Conservation (phyloP, 2,329 filamentous ascomycete species). For the Aspergillus versicolor region DNA sequence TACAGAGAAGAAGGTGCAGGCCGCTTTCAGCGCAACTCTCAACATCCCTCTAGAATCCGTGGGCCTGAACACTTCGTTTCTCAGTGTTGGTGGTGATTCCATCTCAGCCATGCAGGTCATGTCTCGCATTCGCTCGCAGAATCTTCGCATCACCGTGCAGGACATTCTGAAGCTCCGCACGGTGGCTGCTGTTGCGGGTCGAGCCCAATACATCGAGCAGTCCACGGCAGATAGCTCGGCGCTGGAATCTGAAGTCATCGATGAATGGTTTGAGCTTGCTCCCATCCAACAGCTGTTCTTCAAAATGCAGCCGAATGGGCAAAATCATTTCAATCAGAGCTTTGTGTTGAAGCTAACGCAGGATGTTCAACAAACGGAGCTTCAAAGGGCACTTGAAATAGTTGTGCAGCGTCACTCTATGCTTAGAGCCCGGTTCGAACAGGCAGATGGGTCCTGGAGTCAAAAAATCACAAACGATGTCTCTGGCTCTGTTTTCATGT, state of each 20-base stretch:
- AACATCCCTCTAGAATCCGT: too few species aligned
- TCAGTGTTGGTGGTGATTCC: constrained; percentile 16
- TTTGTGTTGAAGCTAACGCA: background rate
- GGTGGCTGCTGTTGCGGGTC: background rate
- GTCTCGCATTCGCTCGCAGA: background rate
- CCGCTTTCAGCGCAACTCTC: too few species aligned
- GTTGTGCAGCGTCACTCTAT: background rate
- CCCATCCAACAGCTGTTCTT: background rate
- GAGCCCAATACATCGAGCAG: background rate
- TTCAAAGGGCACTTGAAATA: background rate
- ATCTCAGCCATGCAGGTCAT: constrained; percentile 23
- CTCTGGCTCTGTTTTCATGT: too few species aligned
- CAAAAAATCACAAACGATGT: too few species aligned
- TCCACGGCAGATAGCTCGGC: too few species aligned
- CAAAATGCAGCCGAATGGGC: background rate
- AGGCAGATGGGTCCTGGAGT: too few species aligned
- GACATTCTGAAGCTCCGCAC: background rate
- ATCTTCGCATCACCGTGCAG: background rate
- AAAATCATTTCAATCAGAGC: constrained; percentile 6
- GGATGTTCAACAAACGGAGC: background rate
- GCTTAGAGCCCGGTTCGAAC: background rate
- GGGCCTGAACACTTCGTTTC: background rate
- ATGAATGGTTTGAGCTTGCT: background rate
- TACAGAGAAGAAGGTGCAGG: too few species aligned
- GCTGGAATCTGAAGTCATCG: too few species aligned